Base-by-base conservation (phyloP, 495 filamentous ascomycete species). In the Platismatia glauca region DNA sequence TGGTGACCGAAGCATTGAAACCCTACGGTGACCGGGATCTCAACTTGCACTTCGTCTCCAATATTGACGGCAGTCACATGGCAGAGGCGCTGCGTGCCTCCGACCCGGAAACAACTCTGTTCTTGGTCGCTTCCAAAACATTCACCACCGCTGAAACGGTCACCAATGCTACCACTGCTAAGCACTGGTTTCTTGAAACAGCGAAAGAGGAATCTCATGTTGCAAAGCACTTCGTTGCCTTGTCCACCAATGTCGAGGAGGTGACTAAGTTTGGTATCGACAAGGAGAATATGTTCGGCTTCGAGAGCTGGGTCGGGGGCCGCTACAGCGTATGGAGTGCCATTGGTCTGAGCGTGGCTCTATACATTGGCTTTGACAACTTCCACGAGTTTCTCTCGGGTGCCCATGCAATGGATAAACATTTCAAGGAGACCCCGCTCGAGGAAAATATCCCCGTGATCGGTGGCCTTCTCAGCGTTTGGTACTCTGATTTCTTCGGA, bases 191-290 rank as follows among this genome's bases (percentile, higher is more conserved):
- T 83, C 82, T 97, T 63, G 82, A 96, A 80, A 82, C 82, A 18
- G 90, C 84, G 57, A 89, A 91, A 71, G 89, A 95, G 37, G 73
- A 82, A 44, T 68, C 76, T 15, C 78, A 84, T 68, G 94, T 98
- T 68, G 90, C 94, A 64, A 97, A 97, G 84, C 94, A 98, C 81
- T 98, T 98, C 68, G 94, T 97, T 43, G 95, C 95, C 55, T 86
- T 98, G 58, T 97, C 95, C 38, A 98, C 95, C 71, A 98, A 98
- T 78, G 88, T 91, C 76, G 74, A 78, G 43, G 91, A 97, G 80
- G 94, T 98, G 66, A 90, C 87, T 72, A 97, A 97, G 80, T 97
- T 98, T 68, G 94, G 94, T 64, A 98, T 98, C 75, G 91, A 96
- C 77, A 86, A 84, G 71, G 88, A 89, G 80, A 98, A 98, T 81